Percentiles rank a stretch among this genome's conserved stretches.
Evolutionary conservation across 2,329 filamentous ascomycete species (phyloP).

Genomic region (Sporothrix luriei): DNA sequence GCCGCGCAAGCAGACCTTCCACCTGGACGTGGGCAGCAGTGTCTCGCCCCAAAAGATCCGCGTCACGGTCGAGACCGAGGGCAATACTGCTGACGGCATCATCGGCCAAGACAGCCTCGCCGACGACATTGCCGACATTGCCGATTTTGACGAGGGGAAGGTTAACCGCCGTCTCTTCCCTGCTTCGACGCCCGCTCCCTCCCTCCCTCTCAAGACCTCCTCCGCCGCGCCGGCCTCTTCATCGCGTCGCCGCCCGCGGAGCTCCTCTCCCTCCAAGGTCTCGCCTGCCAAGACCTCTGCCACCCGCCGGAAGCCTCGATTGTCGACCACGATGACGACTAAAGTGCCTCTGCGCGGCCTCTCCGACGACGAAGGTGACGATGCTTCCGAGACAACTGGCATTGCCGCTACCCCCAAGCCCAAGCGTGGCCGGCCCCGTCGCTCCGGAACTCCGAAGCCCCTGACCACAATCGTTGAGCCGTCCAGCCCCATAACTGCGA

Average conservation of each 20-base stretch:
- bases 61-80: constrained; percentile 59
- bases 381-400: constrained; percentile 40
- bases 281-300: constrained; percentile 50
- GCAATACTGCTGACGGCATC: constrained; percentile 35
- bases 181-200: constrained; percentile 45
- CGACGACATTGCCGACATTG: neutral
- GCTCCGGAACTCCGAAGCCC: constrained; percentile 57
- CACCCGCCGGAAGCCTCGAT: constrained; percentile 12
- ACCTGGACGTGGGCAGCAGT: constrained; percentile 58
- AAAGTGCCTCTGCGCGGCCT: constrained; percentile 51
- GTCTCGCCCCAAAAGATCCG: constrained; percentile 55
- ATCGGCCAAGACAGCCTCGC: neutral
- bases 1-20: constrained; percentile 60
- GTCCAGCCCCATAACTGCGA: constrained; percentile 16
- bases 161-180: constrained; percentile 44
- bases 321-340: constrained; percentile 23
- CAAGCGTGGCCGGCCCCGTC: constrained; percentile 45
- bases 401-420: constrained; percentile 40
- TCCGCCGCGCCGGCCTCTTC: neutral
- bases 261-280: constrained; percentile 29
- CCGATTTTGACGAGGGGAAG: constrained; percentile 35
- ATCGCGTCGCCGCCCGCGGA: constrained; percentile 24
- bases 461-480: constrained; percentile 45
- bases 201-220: constrained; percentile 33
- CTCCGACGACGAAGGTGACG: constrained; percentile 50